Evolutionary conservation across 2,329 filamentous ascomycete species (phyloP), one percentile per base, ranked within the genome.

Genomic region (Biscogniauxia mediterranea): DNA sequence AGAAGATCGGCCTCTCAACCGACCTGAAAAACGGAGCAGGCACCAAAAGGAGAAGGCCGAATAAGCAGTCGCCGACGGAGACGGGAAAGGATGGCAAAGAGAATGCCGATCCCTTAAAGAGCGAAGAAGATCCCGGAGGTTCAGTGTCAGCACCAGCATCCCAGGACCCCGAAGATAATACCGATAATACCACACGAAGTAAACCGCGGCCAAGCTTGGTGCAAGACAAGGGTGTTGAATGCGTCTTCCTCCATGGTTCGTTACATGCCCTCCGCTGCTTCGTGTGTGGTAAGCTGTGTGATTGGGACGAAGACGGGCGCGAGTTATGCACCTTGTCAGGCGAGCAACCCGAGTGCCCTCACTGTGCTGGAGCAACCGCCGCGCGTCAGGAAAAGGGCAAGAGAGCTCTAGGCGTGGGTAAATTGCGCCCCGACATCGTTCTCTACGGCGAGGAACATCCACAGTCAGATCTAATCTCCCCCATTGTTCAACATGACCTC

Each of bases 361-460:
- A 84, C 55, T 92, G 89, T 68, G 82, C 81, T 2, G 83, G 82
- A 1, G 85, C 87, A 3, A 87, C 86, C 2, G 83, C 84, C 0
- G 84, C 84, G 5, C 80, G 89, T 32, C 81, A 87, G 65, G 86
- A 87, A 62, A 83, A 79, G 55, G 89, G 89, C 13, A 89, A 90
- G 69, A 81, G 89, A 61, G 86, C 85, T 0, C 78, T 90, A 5
- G 86, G 87, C 3, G 83, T 91, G 2, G 89, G 89, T 38, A 87
- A 87, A 62, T 78, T 92, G 19, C 80, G 89, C 49, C 89, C 89
- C 0, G 88, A 92, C 68, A 89, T 92, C 68, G 89, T 92, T 1
- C 78, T 92, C 0, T 92, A 91, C 69, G 89, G 89, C 21, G 89
- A 92, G 70, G 88, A 91, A 57, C 88, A 92, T 67, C 89, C 89